phyloP scores from a whole-genome alignment of 2,329 filamentous ascomycete genomes.

The Cladosporium sp. region DNA sequence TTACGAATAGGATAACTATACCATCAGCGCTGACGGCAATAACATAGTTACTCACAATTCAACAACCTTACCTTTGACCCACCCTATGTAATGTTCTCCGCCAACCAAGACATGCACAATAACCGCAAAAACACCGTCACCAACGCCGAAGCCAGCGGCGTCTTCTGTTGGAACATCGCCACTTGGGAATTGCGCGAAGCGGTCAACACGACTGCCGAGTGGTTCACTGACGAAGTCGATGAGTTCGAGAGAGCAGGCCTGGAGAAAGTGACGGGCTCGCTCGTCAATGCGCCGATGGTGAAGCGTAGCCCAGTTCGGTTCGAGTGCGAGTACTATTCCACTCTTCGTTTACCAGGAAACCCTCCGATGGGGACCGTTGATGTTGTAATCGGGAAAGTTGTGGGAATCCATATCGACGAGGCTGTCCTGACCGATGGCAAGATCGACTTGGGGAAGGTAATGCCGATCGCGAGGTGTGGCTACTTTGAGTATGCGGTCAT shows the following conservation, averaged over 20 bases:
- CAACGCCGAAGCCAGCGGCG: conserved; percentile 51
- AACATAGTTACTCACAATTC: conserved; percentile 49
- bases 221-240: conserved; percentile 44
- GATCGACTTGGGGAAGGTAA: conserved; percentile 51
- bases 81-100: conserved; percentile 56
- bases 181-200: conserved; percentile 51
- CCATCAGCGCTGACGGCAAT: not conserved
- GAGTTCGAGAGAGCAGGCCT: conserved; percentile 49
- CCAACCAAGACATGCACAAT: conserved; percentile 47
- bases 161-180: conserved; percentile 55
- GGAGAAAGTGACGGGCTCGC: conserved; percentile 37
- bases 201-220: conserved; percentile 51
- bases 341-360: conserved; percentile 46
- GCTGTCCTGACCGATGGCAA: conserved; percentile 49
- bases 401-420: conserved; percentile 53
- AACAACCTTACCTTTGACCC: conserved; percentile 59
- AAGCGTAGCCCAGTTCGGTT: conserved; percentile 50
- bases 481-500: conserved; percentile 56
- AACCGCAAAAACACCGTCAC: conserved; percentile 51
- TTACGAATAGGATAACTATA: too few relatives aligned
- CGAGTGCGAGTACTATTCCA: conserved; percentile 53
- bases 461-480: conserved; percentile 55
- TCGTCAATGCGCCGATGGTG: conserved; percentile 48
- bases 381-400: conserved; percentile 51
- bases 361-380: conserved; percentile 53